These are phyloP conservation scores for Chiua virens DNA, from an alignment of 768 basidiomycete species.

Conservation along the genomic window DNA sequence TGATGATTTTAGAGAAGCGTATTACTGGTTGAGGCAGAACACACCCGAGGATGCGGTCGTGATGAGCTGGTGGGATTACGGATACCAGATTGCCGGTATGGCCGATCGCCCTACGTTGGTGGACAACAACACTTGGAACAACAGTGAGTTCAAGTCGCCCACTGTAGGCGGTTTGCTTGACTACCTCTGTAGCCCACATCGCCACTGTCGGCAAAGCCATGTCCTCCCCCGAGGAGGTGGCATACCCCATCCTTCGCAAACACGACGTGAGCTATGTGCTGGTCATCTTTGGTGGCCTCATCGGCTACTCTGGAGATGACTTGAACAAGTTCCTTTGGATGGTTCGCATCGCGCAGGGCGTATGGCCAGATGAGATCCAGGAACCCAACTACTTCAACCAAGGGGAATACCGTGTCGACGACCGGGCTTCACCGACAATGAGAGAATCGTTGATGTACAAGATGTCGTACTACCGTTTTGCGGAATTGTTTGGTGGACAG, in stretches of 20 bases:
- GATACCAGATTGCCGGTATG: slow-evolving; percentile 99
- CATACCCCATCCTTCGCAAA: slow-evolving; percentile 95
- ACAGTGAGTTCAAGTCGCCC: slow-evolving; percentile 61
- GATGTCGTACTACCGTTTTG: slow-evolving; percentile 97
- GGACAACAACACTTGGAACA: slow-evolving; percentile 99
- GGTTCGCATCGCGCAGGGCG: slow-evolving; percentile 91
- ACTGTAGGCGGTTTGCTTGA: slow-evolving; percentile 4
- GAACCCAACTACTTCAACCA: slow-evolving; percentile 93
- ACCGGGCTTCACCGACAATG: slow-evolving; percentile 82
- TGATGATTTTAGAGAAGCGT: slow-evolving; percentile 98
- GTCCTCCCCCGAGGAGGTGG: slow-evolving; percentile 90
- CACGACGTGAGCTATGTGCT: slow-evolving; percentile 98
- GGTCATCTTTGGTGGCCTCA: slow-evolving; percentile 93
- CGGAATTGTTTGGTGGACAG: slow-evolving; percentile 79
- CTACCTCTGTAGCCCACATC: slow-evolving; percentile 70
- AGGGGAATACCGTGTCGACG: slow-evolving; percentile 94
- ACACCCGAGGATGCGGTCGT: slow-evolving; percentile 90
- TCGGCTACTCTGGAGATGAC: slow-evolving; percentile 98
- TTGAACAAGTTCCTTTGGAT: slow-evolving; percentile 99
- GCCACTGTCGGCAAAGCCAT: slow-evolving; percentile 99
- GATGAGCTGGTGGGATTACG: slow-evolving; percentile 99
- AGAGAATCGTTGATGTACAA: slow-evolving; percentile 98
- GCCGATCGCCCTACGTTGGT: slow-evolving; percentile 94
- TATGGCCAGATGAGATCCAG: slow-evolving; percentile 98
- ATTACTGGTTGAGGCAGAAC: slow-evolving; percentile 98